Conservation (phyloP, 768 basidiomycete genomes). For the Mycena vitilis region DNA sequence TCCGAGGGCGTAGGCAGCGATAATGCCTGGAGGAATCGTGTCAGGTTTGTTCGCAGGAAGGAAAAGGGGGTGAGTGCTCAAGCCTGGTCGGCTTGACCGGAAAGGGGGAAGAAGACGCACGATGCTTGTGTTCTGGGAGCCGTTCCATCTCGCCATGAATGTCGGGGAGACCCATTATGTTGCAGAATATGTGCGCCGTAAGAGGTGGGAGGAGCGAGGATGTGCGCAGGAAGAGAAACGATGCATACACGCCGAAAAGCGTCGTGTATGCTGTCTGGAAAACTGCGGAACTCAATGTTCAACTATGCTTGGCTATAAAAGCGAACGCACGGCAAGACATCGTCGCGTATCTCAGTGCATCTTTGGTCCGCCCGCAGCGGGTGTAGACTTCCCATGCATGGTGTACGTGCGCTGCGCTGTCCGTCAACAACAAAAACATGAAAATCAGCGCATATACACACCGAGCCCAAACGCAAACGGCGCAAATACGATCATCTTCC, state of each 20-base stretch:
- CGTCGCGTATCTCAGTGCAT: conserved; percentile 74
- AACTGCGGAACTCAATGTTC: conserved; percentile 54
- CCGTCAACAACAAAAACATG: background rate
- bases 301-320: background rate
- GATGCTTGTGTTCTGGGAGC: conserved; percentile 61
- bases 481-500: conserved; percentile 78
- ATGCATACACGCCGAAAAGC: conserved; percentile 89
- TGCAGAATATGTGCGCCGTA: conserved; percentile 90
- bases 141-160: conserved; percentile 64
- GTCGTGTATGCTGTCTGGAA: conserved; percentile 94
- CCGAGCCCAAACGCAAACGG: conserved; percentile 93
- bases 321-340: conserved; percentile 61
- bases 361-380: conserved; percentile 71
- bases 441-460: conserved; percentile 47
- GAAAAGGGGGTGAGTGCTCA: no score
- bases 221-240: conserved; percentile 89
- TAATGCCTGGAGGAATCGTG: conserved; percentile 1
- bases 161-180: conserved; percentile 91
- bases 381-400: conserved; percentile 91
- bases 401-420: conserved; percentile 84
- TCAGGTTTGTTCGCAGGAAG: no score
- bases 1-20: conserved; percentile 19
- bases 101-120: conserved; percentile 52
- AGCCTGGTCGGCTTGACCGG: no score
- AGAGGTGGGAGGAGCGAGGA: conserved; percentile 85